Percentiles rank a stretch among this genome's conserved stretches.
Evolutionary conservation across 1,284 basidiomycete species (phyloP).

Genomic region (Gastroboletus turbinatus): DNA sequence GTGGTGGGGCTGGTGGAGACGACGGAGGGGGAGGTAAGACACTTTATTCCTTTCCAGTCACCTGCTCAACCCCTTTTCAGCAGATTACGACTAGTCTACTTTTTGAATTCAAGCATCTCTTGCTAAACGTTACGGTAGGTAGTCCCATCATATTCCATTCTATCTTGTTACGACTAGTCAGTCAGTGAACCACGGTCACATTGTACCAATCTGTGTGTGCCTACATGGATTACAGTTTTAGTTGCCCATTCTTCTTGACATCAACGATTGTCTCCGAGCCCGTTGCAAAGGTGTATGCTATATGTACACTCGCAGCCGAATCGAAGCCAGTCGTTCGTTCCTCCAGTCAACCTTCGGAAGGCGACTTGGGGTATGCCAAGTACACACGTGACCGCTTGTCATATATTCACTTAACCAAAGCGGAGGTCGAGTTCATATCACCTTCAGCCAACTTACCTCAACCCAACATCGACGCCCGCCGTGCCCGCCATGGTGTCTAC

Average conservation of each 20-base stretch:
- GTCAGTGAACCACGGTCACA: not conserved
- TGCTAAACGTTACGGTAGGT: conserved; percentile 4
- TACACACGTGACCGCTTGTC: conserved; percentile 22
- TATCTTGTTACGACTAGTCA: conserved; percentile 3
- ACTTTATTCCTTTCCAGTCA: not conserved
- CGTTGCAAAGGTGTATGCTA: not conserved
- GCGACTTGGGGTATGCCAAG: conserved; percentile 7
- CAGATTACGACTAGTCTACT: conserved; percentile 28
- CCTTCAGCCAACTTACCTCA: not conserved
- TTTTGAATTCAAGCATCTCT: not conserved
- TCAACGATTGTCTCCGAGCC: not conserved
- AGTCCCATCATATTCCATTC: not conserved
- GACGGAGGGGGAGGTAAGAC: conserved; percentile 52
- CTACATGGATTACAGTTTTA: not conserved
- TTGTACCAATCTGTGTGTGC: not conserved
- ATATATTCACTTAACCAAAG: conserved; percentile 1
- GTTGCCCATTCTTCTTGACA: not conserved
- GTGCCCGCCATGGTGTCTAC: conserved; percentile 20
- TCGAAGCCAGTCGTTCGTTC: not conserved
- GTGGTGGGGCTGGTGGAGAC: conserved; percentile 62
- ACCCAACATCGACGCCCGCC: conserved; percentile 11
- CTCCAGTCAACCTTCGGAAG: not conserved
- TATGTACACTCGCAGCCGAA: not conserved
- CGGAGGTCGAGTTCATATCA: not conserved
- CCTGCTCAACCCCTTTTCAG: not conserved